Conservation (phyloP, 345 rosid species). For the Camelina neglecta region DNA sequence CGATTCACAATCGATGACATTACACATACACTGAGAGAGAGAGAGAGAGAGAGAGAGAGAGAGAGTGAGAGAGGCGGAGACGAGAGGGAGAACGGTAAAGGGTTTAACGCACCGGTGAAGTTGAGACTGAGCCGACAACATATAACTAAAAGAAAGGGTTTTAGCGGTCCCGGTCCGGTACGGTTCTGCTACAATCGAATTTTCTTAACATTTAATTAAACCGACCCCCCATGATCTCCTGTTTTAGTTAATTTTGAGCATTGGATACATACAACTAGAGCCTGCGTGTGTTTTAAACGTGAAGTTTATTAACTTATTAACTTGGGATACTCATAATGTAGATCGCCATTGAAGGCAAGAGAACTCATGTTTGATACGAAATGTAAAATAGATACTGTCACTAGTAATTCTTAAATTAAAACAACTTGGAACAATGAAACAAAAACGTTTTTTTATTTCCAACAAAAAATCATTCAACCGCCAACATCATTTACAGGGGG, state of each 20-base stretch:
- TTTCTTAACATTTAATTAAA: neutral
- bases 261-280: neutral
- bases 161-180: constrained; percentile 33
- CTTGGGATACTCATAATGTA: neutral
- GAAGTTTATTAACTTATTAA: neutral
- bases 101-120: constrained; percentile 46
- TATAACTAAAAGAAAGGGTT: constrained; percentile 25
- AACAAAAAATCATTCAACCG: neutral
- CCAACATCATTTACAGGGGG: neutral
- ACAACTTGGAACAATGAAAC: neutral
- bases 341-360: constrained; percentile 1
- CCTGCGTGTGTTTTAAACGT: no score
- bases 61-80: constrained; percentile 20
- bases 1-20: constrained; percentile 65
- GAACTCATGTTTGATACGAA: neutral
- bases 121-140: neutral
- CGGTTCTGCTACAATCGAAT: constrained; percentile 8
- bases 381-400: neutral
- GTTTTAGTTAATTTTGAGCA: neutral
- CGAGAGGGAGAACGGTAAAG: constrained; percentile 33
- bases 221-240: constrained; percentile 2
- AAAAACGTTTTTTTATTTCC: constrained; percentile 5
- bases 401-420: neutral
- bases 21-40: constrained; percentile 24
- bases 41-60: constrained; percentile 15